Evolutionary conservation across 2,329 filamentous ascomycete genomes (phyloP), one percentile per base, ranked within the genome.

Genomic region (Diaporthe velutina): DNA sequence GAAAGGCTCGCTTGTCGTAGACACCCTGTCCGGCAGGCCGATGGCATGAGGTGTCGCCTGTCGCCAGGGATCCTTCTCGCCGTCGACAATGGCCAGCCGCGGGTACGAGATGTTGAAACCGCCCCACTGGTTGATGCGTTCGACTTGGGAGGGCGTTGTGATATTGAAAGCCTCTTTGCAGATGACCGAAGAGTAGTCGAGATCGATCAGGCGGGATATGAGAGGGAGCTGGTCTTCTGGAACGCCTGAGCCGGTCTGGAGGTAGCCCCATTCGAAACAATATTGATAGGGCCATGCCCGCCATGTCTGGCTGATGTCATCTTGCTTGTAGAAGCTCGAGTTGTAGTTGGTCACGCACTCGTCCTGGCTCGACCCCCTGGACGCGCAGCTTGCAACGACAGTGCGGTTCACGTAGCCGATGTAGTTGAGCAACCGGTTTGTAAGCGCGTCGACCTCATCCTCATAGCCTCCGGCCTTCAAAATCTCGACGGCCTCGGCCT

Each of bases 61-160:
- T 25, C 93, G 89, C 95, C 95, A 98, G 0, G 95, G 94, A 80
- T 97, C 95, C 73, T 90, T 90, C 76, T 94, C 90, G 38, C 95
- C 95, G 76, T 95, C 94, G 52, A 98, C 86, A 64, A 94, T 89
- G 3, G 95, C 95, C 0, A 98, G 89, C 2, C 95, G 92, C 1
- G 92, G 90, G 80, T 95, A 95, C 60, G 89, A 89, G 78, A 97
- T 92, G 81, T 90, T 85, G 82, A 92, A 94, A 17, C 91, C 93
- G 55, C 95, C 95, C 77, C 93, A 93, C 80, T 93, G 91, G 86
- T 97, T 97, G 82, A 97, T 91, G 0, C 86, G 86, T 1, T 90
- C 87, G 0, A 93, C 84, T 70, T 95, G 86, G 0, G 95, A 89
- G 0, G 89, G 89, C 0, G 85, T 82, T 0, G 89, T 91, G 80